Percentiles rank a stretch among this genome's conserved stretches.
These are phyloP conservation scores for Waltergamsia citrina DNA, from an alignment of 2,329 filamentous ascomycete genomes.

Conservation along the genomic window DNA sequence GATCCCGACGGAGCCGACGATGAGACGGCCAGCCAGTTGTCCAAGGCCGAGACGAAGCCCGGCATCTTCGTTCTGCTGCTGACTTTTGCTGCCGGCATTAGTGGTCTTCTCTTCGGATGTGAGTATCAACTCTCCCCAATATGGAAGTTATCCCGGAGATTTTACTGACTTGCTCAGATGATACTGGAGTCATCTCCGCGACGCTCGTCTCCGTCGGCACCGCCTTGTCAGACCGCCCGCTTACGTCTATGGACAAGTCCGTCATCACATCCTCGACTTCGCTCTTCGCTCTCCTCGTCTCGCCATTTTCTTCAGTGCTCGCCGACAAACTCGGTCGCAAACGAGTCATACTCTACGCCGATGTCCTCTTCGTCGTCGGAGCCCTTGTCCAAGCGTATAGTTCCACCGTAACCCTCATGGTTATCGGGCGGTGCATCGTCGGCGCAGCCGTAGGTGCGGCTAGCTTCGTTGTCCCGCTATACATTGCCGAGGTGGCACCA, in stretches of 20 bases:
- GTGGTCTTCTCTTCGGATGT: conserved; percentile 61
- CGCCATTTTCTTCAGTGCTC: conserved; percentile 54
- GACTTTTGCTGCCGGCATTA: conserved; percentile 56
- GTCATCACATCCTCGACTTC: conserved; percentile 62
- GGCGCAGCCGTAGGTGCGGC: conserved; percentile 66
- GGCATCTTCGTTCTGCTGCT: conserved; percentile 50
- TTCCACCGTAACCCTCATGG: conserved; percentile 51
- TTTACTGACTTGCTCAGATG: conserved; percentile 32
- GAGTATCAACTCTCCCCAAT: conserved; percentile 22
- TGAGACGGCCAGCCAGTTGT: conserved; percentile 11
- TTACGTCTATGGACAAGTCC: conserved; percentile 58
- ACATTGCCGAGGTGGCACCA: conserved; percentile 80
- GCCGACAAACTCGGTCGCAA: conserved; percentile 54
- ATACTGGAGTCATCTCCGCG: conserved; percentile 60
- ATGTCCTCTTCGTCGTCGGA: conserved; percentile 58
- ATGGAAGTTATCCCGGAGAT: too few species aligned
- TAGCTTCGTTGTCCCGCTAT: conserved; percentile 76
- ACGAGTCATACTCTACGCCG: conserved; percentile 53
- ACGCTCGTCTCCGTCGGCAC: conserved; percentile 55
- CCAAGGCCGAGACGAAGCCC: conserved; percentile 21
- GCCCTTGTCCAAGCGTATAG: conserved; percentile 56
- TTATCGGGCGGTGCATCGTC: conserved; percentile 57
- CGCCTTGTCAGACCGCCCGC: conserved; percentile 44
- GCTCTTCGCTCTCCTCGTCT: conserved; percentile 54
- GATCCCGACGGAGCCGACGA: conserved; percentile 14